Evolutionary conservation across 495 filamentous ascomycete species (phyloP).

Genomic region (Neurospora discreta): DNA sequence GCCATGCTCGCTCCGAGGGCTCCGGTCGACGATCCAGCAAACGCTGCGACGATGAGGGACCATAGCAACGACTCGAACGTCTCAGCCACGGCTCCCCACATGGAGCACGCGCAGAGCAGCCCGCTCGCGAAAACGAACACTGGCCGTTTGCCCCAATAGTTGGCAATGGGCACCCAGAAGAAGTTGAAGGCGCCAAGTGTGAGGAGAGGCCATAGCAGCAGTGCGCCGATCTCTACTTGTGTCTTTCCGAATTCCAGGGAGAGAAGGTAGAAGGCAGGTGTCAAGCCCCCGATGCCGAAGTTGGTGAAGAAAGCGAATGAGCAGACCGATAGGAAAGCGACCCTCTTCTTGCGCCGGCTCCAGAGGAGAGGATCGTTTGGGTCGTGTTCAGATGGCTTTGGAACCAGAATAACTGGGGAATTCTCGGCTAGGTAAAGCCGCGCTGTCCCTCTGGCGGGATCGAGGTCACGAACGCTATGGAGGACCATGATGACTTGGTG

Average conservation of each 20-base stretch:
- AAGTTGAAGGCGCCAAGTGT: conserved; percentile 34
- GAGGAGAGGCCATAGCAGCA: conserved; percentile 24
- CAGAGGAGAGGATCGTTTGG: conserved; percentile 28
- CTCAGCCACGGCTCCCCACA: conserved; percentile 20
- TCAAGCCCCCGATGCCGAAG: conserved; percentile 24
- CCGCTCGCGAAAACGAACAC: conserved; percentile 34
- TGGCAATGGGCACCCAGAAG: conserved; percentile 44
- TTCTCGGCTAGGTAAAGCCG: conserved; percentile 12
- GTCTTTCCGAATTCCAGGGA: conserved; percentile 19
- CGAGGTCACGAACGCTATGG: conserved; percentile 21
- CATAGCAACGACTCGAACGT: conserved; percentile 24
- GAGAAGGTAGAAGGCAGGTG: conserved; percentile 20
- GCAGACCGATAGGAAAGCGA: conserved; percentile 22
- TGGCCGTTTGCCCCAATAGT: conserved; percentile 45
- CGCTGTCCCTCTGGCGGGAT: conserved; percentile 20
- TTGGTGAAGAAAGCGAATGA: conserved; percentile 31
- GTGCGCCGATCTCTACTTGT: conserved; percentile 13
- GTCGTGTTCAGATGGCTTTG: conserved; percentile 20
- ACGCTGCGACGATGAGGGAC: conserved; percentile 26
- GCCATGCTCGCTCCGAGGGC: conserved; percentile 29
- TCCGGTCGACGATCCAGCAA: conserved; percentile 25
- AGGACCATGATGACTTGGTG: conserved; percentile 12
- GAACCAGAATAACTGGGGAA: conserved; percentile 22
- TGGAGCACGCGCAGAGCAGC: conserved; percentile 22
- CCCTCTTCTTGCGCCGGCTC: conserved; percentile 22